Evolutionary conservation across 2,329 filamentous ascomycete species (phyloP).

Genomic region (Fusarium beomiforme): DNA sequence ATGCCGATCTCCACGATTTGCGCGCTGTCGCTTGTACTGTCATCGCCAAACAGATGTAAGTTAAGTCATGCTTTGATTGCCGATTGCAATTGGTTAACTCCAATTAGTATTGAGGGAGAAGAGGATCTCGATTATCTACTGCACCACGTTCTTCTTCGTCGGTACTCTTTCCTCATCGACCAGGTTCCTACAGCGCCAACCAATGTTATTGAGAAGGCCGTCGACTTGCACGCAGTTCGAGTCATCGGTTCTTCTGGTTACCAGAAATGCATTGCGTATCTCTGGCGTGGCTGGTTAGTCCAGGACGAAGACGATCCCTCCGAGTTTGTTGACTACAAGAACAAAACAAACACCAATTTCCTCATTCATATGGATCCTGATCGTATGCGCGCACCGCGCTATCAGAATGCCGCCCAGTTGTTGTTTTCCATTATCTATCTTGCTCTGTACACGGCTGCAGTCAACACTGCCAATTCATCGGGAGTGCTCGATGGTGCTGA

Average conservation of each 20-base stretch:
- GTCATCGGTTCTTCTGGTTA: slow-evolving; percentile 95
- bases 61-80: not conserved
- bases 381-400: slow-evolving; percentile 89
- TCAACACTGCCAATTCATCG: slow-evolving; percentile 90
- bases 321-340: slow-evolving; percentile 88
- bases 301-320: slow-evolving; percentile 92
- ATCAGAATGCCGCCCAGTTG: slow-evolving; percentile 91
- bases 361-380: slow-evolving; percentile 90
- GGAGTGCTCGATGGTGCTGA: slow-evolving; percentile 89
- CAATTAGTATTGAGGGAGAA: slow-evolving; percentile 83
- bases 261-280: slow-evolving; percentile 91
- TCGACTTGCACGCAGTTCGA: slow-evolving; percentile 88
- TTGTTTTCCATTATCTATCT: slow-evolving; percentile 86
- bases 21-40: slow-evolving; percentile 88
- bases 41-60: slow-evolving; percentile 81
- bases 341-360: slow-evolving; percentile 82
- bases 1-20: slow-evolving; percentile 83
- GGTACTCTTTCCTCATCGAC: slow-evolving; percentile 84
- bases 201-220: slow-evolving; percentile 92
- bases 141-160: slow-evolving; percentile 83
- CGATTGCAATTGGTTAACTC: not conserved
- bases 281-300: slow-evolving; percentile 97
- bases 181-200: slow-evolving; percentile 76
- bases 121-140: slow-evolving; percentile 82
- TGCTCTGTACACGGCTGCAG: slow-evolving; percentile 85